Evolutionary conservation across 2,329 filamentous ascomycete species (phyloP), one percentile per base, ranked within the genome.

Genomic region (Ascocoryne sarcoides): DNA sequence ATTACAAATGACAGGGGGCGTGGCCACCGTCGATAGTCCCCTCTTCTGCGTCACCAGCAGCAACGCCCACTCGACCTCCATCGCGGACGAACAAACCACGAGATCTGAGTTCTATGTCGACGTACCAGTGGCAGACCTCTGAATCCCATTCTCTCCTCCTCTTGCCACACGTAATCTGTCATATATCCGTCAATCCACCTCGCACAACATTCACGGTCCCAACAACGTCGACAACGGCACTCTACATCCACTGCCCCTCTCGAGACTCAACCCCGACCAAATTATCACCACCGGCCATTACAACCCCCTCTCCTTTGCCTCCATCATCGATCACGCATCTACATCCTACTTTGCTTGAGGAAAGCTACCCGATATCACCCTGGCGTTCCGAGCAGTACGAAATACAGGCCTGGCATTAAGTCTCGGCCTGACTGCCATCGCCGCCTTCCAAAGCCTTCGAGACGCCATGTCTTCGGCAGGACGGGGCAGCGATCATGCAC

Each of bases 341-440:
- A 26, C 7, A 7, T 26, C 12, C 12, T 26, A 12, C 23, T n/a
- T n/a, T n/a, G n/a, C 23, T 26, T 26, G 7, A 7, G 7, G 12
- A 26, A 41, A 18, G 29, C 37, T 21, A 41, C 23, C 7, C 23
- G 12, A 12, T 7, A 12, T 58, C 68, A 75, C 37, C 46, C 64
- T 76, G 72, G 73, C 73, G 62, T 74, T 68, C 58, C 68, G 73
- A 61, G 70, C 69, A 36, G 54, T 77, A 46, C 67, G 72, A 58
- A 63, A 68, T 50, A 58, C 58, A 15, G 71, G 73, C 63, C 66
- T 79, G 55, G 67, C 68, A 61, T 63, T 75, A 49, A 73, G 75
- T 65, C 67, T 79, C 47, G 75, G 74, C 59, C 61, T 77, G 44
- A 69, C 72, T 57, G 73, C 73, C 57, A 59, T 79, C 49, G 67